Conservation (phyloP, 2,329 filamentous ascomycete genomes). For the Verticillium nonalfalfae region DNA sequence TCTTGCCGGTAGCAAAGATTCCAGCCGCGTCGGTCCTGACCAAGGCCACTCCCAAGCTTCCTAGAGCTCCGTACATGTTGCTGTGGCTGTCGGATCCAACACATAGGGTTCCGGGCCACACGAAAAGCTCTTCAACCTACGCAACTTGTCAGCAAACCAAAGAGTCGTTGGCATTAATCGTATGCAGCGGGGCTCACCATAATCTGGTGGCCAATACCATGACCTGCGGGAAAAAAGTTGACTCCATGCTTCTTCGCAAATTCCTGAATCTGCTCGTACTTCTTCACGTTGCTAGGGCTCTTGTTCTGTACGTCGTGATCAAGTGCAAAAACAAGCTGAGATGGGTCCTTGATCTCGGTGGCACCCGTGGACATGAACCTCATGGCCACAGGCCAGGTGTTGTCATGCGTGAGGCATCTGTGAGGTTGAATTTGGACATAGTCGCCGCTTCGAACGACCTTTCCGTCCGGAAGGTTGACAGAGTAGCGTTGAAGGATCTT, state of each 20-base stretch:
- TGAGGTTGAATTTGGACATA: constrained; percentile 70
- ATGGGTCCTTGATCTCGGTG: constrained; percentile 60
- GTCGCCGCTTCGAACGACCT: constrained; percentile 72
- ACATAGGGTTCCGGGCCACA: constrained; percentile 76
- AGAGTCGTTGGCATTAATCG: too few species aligned
- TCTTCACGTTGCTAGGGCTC: constrained; percentile 69
- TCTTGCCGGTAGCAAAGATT: constrained; percentile 77
- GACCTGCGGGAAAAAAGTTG: constrained; percentile 62
- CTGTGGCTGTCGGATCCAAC: constrained; percentile 75
- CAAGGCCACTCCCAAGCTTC: constrained; percentile 70
- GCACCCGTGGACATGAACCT: constrained; percentile 81
- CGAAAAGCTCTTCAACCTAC: constrained; percentile 66
- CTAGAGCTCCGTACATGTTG: constrained; percentile 80
- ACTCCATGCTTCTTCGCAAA: constrained; percentile 77
- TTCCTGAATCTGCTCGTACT: constrained; percentile 74
- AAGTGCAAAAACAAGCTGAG: constrained; percentile 70
- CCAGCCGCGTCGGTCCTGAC: constrained; percentile 83
- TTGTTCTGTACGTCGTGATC: constrained; percentile 90
- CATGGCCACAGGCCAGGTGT: constrained; percentile 64
- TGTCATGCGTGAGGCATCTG: constrained; percentile 82
- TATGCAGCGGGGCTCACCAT: constrained; percentile 40
- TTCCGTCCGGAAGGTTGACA: constrained; percentile 67
- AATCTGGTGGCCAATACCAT: constrained; percentile 85
- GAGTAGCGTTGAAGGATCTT: constrained; percentile 86
- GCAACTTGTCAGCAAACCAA: too few species aligned